Percentiles rank a stretch among this genome's conserved stretches.
Evolutionary conservation across 2,329 filamentous ascomycete species (phyloP).

Genomic region (Pseudocercospora fuligena): DNA sequence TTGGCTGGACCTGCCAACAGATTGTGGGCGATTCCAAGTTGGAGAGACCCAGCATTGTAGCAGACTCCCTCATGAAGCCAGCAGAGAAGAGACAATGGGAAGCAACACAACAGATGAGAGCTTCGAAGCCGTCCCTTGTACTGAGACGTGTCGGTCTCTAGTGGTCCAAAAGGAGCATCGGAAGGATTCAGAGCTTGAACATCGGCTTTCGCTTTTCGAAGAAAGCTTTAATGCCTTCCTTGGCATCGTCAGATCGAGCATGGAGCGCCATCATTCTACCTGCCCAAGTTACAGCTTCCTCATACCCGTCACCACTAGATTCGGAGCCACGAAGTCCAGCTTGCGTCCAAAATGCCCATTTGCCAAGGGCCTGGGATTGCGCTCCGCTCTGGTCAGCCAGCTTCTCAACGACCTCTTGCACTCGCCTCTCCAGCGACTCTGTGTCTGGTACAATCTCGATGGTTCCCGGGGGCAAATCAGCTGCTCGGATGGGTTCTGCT

Average conservation of each 20-base stretch:
- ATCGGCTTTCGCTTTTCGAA: conserved; percentile 23
- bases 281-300: conserved; percentile 25
- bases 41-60: conserved; percentile 11
- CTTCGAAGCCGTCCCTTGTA: conserved; percentile 7
- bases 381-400: conserved; percentile 18
- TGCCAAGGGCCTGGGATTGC: conserved; percentile 26
- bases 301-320: conserved; percentile 25
- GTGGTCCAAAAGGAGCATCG: not conserved
- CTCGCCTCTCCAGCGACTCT: conserved; percentile 21
- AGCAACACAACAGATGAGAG: conserved; percentile 1
- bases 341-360: conserved; percentile 29
- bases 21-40: conserved; percentile 7
- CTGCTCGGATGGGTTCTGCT: conserved; percentile 26
- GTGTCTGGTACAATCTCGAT: conserved; percentile 25
- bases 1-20: conserved; percentile 12
- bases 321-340: conserved; percentile 17
- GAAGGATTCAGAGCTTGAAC: conserved; percentile 14
- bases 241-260: conserved; percentile 22
- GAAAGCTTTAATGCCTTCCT: conserved; percentile 25
- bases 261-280: conserved; percentile 29
- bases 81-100: conserved; percentile 13
- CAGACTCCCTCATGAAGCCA: conserved; percentile 10
- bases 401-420: conserved; percentile 17
- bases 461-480: conserved; percentile 24
- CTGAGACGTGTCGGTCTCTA: not conserved